Conservation (phyloP, 2,329 filamentous ascomycete genomes). For the Fusarium sp. region DNA sequence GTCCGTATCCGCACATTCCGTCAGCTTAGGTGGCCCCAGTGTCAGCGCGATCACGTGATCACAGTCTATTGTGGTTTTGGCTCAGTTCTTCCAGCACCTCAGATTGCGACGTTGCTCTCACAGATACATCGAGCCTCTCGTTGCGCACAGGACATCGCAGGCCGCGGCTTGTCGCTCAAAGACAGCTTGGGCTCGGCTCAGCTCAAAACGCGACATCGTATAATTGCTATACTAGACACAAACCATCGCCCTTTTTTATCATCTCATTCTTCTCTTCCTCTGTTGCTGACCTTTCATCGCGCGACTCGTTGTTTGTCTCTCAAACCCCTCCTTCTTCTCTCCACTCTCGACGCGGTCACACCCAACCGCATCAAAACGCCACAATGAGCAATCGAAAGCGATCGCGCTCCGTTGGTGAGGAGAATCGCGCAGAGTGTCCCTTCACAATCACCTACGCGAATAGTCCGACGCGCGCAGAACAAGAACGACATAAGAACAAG, state of each 20-base stretch:
- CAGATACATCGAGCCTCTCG: conserved; percentile 40
- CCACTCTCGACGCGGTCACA: conserved; percentile 41
- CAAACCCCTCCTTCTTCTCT: conserved; percentile 44
- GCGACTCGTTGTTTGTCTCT: conserved; percentile 34
- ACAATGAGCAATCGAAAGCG: conserved; percentile 58
- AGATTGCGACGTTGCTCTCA: conserved; percentile 43
- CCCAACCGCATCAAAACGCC: conserved; percentile 34
- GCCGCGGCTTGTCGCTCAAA: conserved; percentile 45
- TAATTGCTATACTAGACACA: conserved; percentile 1
- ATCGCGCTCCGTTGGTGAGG: conserved; percentile 58
- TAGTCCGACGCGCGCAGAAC: conserved; percentile 45
- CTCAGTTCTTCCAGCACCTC: conserved; percentile 31
- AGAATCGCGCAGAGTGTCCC: conserved; percentile 65
- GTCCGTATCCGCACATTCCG: conserved; percentile 15
- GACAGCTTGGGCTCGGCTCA: conserved; percentile 43
- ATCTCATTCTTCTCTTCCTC: neutral
- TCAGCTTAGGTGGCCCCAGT: conserved; percentile 35
- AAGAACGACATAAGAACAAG: conserved; percentile 54
- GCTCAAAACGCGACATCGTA: conserved; percentile 38
- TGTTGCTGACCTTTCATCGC: conserved; percentile 13
- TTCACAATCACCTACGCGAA: conserved; percentile 54
- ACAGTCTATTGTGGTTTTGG: conserved; percentile 36
- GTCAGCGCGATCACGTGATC: conserved; percentile 35
- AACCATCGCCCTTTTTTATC: conserved; percentile 9
- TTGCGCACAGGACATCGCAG: conserved; percentile 45